Base-by-base conservation (phyloP, 2,329 filamentous ascomycete genomes). In the Fusarium acutatum region DNA sequence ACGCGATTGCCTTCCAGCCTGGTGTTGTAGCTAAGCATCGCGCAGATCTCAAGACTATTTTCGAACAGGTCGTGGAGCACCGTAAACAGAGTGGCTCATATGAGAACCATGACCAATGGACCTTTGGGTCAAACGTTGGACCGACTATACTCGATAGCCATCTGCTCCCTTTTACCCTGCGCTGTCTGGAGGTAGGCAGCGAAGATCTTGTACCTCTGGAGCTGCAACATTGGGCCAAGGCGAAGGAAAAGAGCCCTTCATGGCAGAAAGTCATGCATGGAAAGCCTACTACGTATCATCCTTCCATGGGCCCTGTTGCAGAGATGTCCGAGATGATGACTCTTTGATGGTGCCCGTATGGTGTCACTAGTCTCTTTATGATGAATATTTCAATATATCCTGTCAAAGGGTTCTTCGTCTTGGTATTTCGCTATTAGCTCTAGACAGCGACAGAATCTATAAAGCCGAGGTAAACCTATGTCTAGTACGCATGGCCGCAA, bases 301-400 rank as follows among this genome's bases (percentile, higher is more conserved):
- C 67, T 38, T 70, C 69, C 5, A 70, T 71, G 69, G 69, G 69
- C 1, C 66, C 69, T 28, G 47, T 70, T 52, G 61, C 35, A 14
- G 61, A 70, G 22, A 71, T 71, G 68, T n/a, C 40, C 6, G 68
- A 69, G 7, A 69, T 71, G 60, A 71, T 71, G 68, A 60, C 47
- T 28, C 58, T 69, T 26, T 63, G 49, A 52, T 14, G 22, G 12
- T 1, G 17, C 7, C 4, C 15, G 6, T 14, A 18, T 32, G 28
- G 22, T 24, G 4, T 2, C 5, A 12, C 15, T 50, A 1, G 9
- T 50, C 22, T 32, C 17, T 50, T 24, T 32, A 32, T 7, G 6
- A 50, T 24, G 10, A 18, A 7, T 28, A 15, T 24, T 30, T 30
- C 7, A 8, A 14, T 4, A 49, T 11, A 3, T 17, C 15, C 7